Evolutionary conservation across 2,329 filamentous ascomycete genomes (phyloP).

Genomic region (Colletotrichum destructivum): DNA sequence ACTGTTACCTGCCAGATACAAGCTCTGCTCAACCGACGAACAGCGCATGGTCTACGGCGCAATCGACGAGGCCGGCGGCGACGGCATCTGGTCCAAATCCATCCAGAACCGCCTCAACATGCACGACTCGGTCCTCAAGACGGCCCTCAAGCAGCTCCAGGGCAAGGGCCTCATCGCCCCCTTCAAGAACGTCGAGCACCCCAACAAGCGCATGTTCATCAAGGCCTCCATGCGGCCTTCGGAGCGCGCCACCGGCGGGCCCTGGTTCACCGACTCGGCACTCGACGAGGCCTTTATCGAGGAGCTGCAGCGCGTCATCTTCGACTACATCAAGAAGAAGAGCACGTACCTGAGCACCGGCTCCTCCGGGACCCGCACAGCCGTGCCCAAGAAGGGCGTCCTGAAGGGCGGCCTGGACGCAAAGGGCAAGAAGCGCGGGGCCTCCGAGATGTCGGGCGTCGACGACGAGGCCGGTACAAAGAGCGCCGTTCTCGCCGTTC

Average conservation of each 20-base stretch:
- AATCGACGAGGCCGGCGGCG: conserved; percentile 87
- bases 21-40: conserved; percentile 77
- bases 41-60: conserved; percentile 87
- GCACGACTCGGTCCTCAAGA: conserved; percentile 86
- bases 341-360: conserved; percentile 76
- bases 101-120: conserved; percentile 86
- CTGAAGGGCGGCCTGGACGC: conserved; percentile 63
- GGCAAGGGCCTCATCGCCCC: conserved; percentile 85
- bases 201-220: conserved; percentile 96
- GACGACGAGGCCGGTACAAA: conserved; percentile 43
- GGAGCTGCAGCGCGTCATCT: conserved; percentile 80
- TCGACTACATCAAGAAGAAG: conserved; percentile 78
- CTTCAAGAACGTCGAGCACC: conserved; percentile 93
- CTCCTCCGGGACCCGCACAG: conserved; percentile 52
- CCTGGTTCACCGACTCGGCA: conserved; percentile 94
- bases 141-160: conserved; percentile 87
- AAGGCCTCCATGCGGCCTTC: conserved; percentile 86
- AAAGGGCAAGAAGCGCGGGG: conserved; percentile 67
- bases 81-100: conserved; percentile 92
- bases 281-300: conserved; percentile 92
- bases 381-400: conserved; percentile 70
- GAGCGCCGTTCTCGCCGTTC: conserved; percentile 48
- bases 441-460: conserved; percentile 60
- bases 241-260: conserved; percentile 92
- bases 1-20: conserved; percentile 63